Base-by-base conservation (phyloP, 768 basidiomycete genomes). In the Boletales sp. region DNA sequence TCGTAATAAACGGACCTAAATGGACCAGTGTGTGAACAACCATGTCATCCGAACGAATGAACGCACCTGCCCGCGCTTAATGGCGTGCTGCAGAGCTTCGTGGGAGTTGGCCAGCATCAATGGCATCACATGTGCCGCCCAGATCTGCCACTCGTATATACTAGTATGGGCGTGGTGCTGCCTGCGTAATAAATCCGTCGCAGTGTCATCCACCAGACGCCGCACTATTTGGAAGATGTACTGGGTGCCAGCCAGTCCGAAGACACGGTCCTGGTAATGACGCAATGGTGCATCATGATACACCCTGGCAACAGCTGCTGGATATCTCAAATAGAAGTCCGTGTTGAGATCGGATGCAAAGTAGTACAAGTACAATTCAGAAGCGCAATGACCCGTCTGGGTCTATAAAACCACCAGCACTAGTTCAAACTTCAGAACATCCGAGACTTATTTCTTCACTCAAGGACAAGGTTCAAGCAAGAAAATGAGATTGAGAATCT, bases 71-170 rank as follows among this genome's bases (percentile, higher is more conserved):
- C 77, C 76, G 48, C 78, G 77, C 27, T 54, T 58, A 34, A 74
- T 47, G 4, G 74, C 68, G 40, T 79, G 78, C 27, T 68, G 60
- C 4, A 77, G 59, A 1, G 78, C 77, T n/a, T 56, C 74, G 0
- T 9, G 77, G 78, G 42, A 79, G 66, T 49, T 79, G 77, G 9
- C 78, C 78, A 6, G 67, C 57, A 7, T 7, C 24, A 27, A 27
- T 6, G 24, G 24, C 24, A 50, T 76, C 74, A 52, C 77, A 79
- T 4, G 75, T 72, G n/a, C 77, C 77, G 70, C 56, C 77, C 77
- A 78, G 7, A 78, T 70, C 34, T 78, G 77, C 63, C 64, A 67
- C 17, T 67, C 44, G 21, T 21, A 21, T 77, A 40, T 65, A 74
- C 24, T 21, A n/a, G n/a, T n/a, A 79, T 67, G 1, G 61, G 64